Conservation (phyloP, 2,329 filamentous ascomycete genomes). For the Pseudomassariella vexata region DNA sequence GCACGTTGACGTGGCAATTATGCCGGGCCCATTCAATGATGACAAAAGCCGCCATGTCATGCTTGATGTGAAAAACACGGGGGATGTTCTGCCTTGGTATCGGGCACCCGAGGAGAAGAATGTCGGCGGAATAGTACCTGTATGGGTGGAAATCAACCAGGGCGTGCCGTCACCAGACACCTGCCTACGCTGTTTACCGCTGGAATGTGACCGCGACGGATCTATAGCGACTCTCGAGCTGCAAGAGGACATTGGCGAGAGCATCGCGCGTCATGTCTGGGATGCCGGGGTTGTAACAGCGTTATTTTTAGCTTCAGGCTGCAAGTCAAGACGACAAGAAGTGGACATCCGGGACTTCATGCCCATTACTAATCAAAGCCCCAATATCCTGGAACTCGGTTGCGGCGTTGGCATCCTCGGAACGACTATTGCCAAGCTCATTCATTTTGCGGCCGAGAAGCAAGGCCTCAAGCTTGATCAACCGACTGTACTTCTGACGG, state of each 20-base stretch:
- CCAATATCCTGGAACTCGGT: slow-evolving; percentile 49
- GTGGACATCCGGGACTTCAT: slow-evolving; percentile 10
- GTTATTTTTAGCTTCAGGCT: slow-evolving; percentile 25
- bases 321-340: slow-evolving; percentile 7
- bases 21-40: too few species aligned
- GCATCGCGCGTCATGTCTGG: slow-evolving; percentile 55
- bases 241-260: slow-evolving; percentile 54
- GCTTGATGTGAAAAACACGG: too few species aligned
- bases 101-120: too few species aligned
- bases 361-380: slow-evolving; percentile 15
- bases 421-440: slow-evolving; percentile 37
- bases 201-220: slow-evolving; percentile 20
- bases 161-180: too few species aligned
- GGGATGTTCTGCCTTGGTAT: too few species aligned
- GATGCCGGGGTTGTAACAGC: slow-evolving; percentile 47
- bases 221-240: slow-evolving; percentile 29
- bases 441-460: slow-evolving; percentile 14
- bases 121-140: slow-evolving; percentile 13
- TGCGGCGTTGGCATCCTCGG: slow-evolving; percentile 53
- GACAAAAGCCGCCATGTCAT: too few species aligned
- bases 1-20: too few species aligned
- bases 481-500: slow-evolving; percentile 43
- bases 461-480: slow-evolving; percentile 10
- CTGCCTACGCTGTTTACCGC: not conserved
- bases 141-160: slow-evolving; percentile 6